Evolutionary conservation across 1,284 basidiomycete species (phyloP).

Genomic region (Pholiota adiposa): DNA sequence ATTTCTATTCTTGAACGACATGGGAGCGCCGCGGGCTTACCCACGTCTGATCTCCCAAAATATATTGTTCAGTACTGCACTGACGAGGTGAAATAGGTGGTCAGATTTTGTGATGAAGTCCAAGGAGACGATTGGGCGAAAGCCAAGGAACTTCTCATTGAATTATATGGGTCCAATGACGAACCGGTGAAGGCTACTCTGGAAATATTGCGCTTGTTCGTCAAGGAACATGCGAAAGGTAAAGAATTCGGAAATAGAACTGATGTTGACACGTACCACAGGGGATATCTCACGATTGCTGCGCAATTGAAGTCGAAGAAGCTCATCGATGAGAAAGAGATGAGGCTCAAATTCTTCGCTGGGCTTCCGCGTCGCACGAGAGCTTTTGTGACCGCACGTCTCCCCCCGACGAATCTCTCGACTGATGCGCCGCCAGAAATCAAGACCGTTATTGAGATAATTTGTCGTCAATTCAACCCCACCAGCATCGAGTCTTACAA

Average conservation of each 20-base stretch:
- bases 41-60: conserved; percentile 1
- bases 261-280: too few species aligned
- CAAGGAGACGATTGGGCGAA: conserved; percentile 10
- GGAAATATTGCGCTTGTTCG: neutral
- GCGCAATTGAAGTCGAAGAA: too few species aligned
- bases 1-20: conserved; percentile 13
- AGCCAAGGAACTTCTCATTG: neutral
- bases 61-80: conserved; percentile 12
- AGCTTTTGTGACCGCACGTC: neutral
- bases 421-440: conserved; percentile 1
- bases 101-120: conserved; percentile 2
- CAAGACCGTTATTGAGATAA: neutral
- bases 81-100: conserved; percentile 6
- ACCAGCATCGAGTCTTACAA: conserved; percentile 10
- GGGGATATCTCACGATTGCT: too few species aligned
- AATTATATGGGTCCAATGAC: conserved; percentile 13
- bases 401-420: conserved; percentile 7
- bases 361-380: conserved; percentile 6
- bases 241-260: too few species aligned
- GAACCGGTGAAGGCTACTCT: neutral
- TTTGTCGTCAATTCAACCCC: conserved; percentile 12
- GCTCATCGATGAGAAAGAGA: neutral
- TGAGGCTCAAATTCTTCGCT: conserved; percentile 5
- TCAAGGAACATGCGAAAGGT: neutral
- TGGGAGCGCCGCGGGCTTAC: conserved; percentile 5